Evolutionary conservation across 306 rosid species (phyloP).

Genomic region (Pterocarpus santalinus): DNA sequence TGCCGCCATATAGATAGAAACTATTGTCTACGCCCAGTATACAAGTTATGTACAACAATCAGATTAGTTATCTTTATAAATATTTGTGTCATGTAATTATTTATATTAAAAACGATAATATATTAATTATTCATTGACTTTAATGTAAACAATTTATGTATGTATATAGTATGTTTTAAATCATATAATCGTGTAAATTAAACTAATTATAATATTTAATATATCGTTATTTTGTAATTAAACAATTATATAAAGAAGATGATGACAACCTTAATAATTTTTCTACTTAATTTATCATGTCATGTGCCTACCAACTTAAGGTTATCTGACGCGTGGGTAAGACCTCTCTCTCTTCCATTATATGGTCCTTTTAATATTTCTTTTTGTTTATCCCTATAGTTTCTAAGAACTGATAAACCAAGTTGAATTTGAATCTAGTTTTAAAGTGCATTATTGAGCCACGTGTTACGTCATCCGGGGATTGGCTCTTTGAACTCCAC

Average conservation of each 20-base stretch:
- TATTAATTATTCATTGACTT: background rate
- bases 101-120: background rate
- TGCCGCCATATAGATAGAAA: background rate
- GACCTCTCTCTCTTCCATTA: slow-evolving; percentile 36
- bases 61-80: background rate
- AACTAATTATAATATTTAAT: too few relatives aligned
- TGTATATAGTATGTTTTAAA: too few relatives aligned
- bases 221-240: background rate
- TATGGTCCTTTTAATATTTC: background rate
- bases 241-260: background rate
- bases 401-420: slow-evolving; percentile 17
- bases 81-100: background rate
- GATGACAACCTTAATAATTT: background rate
- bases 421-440: slow-evolving; percentile 3
- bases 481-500: slow-evolving; percentile 44
- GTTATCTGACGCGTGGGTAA: slow-evolving; percentile 19
- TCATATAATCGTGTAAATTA: too few relatives aligned
- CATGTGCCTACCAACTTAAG: slow-evolving; percentile 17
- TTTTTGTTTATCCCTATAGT: slow-evolving; percentile 5
- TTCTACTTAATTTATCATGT: background rate
- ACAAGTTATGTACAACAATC: background rate
- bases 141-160: background rate
- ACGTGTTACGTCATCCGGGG: slow-evolving; percentile 20
- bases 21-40: background rate
- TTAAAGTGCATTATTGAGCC: slow-evolving; percentile 43